phyloP scores from a whole-genome alignment of 2,329 filamentous ascomycete genomes.

The Parascedosporium putredinis region DNA sequence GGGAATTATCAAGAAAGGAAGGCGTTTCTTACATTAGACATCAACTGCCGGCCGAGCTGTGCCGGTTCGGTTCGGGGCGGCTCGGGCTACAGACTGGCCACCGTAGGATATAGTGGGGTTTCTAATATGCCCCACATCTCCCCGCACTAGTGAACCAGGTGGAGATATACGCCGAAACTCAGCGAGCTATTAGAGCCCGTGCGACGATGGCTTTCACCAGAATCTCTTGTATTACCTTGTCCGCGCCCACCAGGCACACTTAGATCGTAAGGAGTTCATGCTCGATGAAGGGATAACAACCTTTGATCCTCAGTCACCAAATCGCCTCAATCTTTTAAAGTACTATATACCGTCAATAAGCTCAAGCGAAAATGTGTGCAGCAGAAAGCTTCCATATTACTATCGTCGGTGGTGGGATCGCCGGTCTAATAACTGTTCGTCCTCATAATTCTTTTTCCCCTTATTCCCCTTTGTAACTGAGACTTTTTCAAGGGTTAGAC shows the following conservation, averaged over 20 bases:
- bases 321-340: background rate
- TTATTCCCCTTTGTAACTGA: background rate
- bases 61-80: background rate
- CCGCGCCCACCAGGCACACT: background rate
- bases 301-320: background rate
- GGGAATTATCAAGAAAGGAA: background rate
- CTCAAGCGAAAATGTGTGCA: background rate
- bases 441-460: background rate
- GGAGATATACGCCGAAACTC: no score
- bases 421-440: conserved; percentile 9
- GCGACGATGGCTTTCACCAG: background rate
- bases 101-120: no score
- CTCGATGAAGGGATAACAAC: background rate
- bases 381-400: conserved; percentile 14
- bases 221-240: background rate
- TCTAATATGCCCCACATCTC: no score
- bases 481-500: background rate
- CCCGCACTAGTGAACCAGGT: no score
- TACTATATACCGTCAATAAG: background rate
- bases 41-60: background rate
- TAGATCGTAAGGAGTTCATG: background rate
- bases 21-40: background rate
- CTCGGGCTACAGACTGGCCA: no score
- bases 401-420: conserved; percentile 13
- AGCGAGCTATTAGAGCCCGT: no score